Conservation (phyloP, 495 filamentous ascomycete species). For the Aspergillus affinis region DNA sequence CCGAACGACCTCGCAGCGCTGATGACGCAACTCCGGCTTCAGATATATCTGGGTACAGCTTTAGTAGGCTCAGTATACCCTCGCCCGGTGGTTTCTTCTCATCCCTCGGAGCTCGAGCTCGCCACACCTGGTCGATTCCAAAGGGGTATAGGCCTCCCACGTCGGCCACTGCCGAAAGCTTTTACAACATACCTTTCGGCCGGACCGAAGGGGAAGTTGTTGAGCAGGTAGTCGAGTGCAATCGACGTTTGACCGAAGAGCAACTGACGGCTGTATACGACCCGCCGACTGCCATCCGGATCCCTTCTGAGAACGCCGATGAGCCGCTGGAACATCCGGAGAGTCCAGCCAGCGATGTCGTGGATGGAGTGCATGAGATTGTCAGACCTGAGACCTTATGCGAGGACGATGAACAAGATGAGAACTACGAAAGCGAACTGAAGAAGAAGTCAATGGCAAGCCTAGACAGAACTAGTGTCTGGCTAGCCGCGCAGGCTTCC, state of each 20-base stretch:
- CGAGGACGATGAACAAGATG: conserved; percentile 64
- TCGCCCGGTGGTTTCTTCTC: conserved; percentile 92
- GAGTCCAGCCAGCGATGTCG: conserved; percentile 34
- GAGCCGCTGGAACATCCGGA: conserved; percentile 22
- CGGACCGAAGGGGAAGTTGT: conserved; percentile 51
- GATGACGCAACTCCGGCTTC: conserved; percentile 50
- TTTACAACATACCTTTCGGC: conserved; percentile 79
- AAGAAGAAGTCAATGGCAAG: conserved; percentile 62
- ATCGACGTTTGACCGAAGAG: conserved; percentile 45
- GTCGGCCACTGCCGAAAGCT: conserved; percentile 77
- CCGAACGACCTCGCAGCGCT: conserved; percentile 35
- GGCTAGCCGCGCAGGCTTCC: conserved; percentile 75
- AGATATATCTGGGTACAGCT: conserved; percentile 50
- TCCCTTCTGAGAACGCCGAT: conserved; percentile 30
- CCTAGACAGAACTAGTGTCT: conserved; percentile 75
- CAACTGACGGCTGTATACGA: conserved; percentile 44
- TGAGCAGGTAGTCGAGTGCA: conserved; percentile 67
- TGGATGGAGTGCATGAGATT: conserved; percentile 38
- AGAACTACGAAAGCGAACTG: conserved; percentile 66
- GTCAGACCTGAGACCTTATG: conserved; percentile 28
- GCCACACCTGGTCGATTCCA: conserved; percentile 72
- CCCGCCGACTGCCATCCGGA: conserved; percentile 60
- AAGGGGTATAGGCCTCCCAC: conserved; percentile 57
- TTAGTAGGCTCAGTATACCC: conserved; percentile 76
- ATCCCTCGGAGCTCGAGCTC: conserved; percentile 66